Conservation (phyloP, 2,329 filamentous ascomycete species). For the Cercospora sp. region DNA sequence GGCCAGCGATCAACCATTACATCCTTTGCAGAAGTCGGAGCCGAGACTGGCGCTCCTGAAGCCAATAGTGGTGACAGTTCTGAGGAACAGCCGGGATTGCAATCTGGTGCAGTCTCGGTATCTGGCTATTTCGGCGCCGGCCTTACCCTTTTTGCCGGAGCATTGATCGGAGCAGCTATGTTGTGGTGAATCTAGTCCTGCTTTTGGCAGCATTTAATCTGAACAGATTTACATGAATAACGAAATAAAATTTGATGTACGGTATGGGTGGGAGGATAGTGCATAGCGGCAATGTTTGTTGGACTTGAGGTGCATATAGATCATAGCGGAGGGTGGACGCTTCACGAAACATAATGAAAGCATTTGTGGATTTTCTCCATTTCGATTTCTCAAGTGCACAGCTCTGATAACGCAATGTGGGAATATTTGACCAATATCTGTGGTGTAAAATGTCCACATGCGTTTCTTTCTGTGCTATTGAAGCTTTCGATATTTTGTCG, state of each 20-base stretch:
- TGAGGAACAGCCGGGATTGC: constrained; percentile 40
- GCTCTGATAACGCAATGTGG: background rate
- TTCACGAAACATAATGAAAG: constrained; percentile 1
- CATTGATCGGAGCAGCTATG: constrained; percentile 38
- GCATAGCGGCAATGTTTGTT: background rate
- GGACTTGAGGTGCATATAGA: background rate
- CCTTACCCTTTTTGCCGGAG: constrained; percentile 38
- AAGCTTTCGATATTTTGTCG: background rate
- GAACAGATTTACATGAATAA: constrained; percentile 4
- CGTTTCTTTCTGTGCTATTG: background rate
- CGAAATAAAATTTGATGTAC: background rate
- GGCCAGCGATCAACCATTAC: constrained; percentile 46
- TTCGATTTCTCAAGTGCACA: background rate
- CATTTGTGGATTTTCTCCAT: background rate
- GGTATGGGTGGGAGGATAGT: background rate
- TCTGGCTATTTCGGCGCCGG: constrained; percentile 33
- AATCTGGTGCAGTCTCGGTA: constrained; percentile 41
- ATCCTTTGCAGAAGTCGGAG: constrained; percentile 47
- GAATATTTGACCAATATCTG: background rate
- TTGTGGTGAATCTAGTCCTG: constrained; percentile 20
- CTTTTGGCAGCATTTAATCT: background rate
- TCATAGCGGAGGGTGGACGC: background rate
- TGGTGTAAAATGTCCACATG: background rate
- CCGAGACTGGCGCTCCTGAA: constrained; percentile 20
- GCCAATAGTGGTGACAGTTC: constrained; percentile 10